Conservation (phyloP, 176 grass and related monocot species). For the Saccharum officinarum region DNA sequence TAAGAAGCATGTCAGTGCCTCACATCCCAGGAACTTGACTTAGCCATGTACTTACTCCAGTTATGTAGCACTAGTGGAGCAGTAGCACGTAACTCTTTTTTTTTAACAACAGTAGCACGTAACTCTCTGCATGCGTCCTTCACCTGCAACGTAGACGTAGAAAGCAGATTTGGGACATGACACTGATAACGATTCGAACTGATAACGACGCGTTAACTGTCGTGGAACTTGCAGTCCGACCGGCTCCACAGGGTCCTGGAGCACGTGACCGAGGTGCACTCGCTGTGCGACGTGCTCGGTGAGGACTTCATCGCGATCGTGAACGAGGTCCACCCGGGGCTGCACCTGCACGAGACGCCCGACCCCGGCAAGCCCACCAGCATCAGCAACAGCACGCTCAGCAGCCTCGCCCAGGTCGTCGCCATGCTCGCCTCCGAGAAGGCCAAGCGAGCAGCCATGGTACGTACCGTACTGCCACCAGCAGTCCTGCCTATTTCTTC, state of each 20-base stretch:
- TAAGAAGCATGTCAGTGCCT: not conserved
- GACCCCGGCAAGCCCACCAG: conserved; percentile 58
- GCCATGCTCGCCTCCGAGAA: conserved; percentile 52
- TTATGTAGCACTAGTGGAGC: too few species aligned
- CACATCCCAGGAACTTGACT: not conserved
- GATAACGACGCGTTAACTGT: not conserved
- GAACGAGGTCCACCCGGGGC: conserved; percentile 59
- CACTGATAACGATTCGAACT: not conserved
- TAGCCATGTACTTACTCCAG: too few species aligned
- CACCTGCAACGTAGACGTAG: not conserved
- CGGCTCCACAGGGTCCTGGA: conserved; percentile 53
- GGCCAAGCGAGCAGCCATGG: conserved; percentile 42
- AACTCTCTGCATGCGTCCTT: not conserved
- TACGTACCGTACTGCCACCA: not conserved
- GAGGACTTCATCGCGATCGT: conserved; percentile 60
- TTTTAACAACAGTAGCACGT: too few species aligned
- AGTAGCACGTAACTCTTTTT: not conserved
- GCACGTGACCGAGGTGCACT: conserved; percentile 64
- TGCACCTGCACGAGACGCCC: conserved; percentile 40
- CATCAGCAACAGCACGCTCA: conserved; percentile 63
- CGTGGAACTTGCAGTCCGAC: conserved; percentile 20
- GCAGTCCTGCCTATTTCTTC: not conserved
- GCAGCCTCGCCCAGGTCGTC: conserved; percentile 50
- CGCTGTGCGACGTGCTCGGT: conserved; percentile 57
- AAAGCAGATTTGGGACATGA: not conserved